Evolutionary conservation across 371 early-diverging fungal species (phyloP).

Genomic region (Rhizopus sp.): DNA sequence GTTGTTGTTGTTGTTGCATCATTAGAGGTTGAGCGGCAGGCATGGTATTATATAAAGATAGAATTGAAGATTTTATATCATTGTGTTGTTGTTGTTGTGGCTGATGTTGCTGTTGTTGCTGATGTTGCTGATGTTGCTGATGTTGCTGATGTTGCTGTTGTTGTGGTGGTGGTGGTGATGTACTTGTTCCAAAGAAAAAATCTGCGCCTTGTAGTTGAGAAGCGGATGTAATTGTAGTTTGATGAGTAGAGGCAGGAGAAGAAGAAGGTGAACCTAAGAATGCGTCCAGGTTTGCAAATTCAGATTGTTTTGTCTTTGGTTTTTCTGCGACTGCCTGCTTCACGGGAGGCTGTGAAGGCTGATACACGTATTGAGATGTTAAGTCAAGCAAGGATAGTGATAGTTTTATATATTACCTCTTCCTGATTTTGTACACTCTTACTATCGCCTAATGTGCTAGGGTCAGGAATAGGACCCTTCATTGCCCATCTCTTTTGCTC

Average conservation of each 20-base stretch:
- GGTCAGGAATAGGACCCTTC: constrained; percentile 76
- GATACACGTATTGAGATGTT: background rate
- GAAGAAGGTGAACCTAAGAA: constrained; percentile 40
- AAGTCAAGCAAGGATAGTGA: background rate
- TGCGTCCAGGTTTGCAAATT: constrained; percentile 45
- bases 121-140: constrained; percentile 27
- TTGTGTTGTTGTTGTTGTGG: constrained; percentile 32
- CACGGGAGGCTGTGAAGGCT: background rate
- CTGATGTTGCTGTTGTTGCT: constrained; percentile 15
- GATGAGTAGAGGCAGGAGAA: constrained; percentile 20
- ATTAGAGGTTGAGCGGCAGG: constrained; percentile 22
- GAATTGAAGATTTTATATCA: constrained; percentile 59
- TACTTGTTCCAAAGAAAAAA: constrained; percentile 35
- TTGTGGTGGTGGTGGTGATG: constrained; percentile 12
- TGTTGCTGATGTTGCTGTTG: constrained; percentile 20
- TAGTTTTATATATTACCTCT: constrained; percentile 4
- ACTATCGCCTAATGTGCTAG: constrained; percentile 59
- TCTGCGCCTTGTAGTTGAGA: constrained; percentile 47
- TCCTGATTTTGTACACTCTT: constrained; percentile 31
- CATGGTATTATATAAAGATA: constrained; percentile 51
- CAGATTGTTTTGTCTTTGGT: constrained; percentile 29
- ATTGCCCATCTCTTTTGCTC: constrained; percentile 78
- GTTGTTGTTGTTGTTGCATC: constrained; percentile 13
- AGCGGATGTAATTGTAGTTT: constrained; percentile 8
- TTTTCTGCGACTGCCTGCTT: constrained; percentile 14